Evolutionary conservation across 306 rosid genomes (phyloP).

Genomic region (Prunus salicina): DNA sequence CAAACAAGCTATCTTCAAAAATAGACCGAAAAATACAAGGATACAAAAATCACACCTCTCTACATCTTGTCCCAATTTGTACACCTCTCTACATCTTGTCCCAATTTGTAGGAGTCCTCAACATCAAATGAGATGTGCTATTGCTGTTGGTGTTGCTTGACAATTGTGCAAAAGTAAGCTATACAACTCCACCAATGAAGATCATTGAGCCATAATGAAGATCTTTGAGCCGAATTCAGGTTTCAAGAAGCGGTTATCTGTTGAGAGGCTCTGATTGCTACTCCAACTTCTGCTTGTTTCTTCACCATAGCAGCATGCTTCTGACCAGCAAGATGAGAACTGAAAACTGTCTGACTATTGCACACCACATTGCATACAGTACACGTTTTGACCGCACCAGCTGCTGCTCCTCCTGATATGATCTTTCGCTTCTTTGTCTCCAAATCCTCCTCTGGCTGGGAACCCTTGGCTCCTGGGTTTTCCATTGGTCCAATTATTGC

Average conservation of each 20-base stretch:
- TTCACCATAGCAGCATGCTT: conserved; percentile 55
- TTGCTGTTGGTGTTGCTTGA: conserved; percentile 34
- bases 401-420: conserved; percentile 44
- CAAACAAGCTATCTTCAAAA: not conserved
- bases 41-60: conserved; percentile 47
- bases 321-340: conserved; percentile 55
- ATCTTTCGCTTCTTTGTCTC: conserved; percentile 60
- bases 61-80: conserved; percentile 50
- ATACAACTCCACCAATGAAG: not conserved
- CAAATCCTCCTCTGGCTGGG: conserved; percentile 26
- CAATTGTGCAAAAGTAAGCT: conserved; percentile 36
- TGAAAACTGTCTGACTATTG: conserved; percentile 50
- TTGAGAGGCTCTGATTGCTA: conserved; percentile 5
- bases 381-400: conserved; percentile 39
- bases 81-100: conserved; percentile 66
- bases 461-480: conserved; percentile 31
- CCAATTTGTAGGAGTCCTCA: conserved; percentile 59
- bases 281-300: conserved; percentile 31
- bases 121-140: conserved; percentile 24
- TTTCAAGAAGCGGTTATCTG: not conserved
- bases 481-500: conserved; percentile 43
- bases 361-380: conserved; percentile 67
- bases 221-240: not conserved
- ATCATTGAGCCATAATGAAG: too few relatives aligned
- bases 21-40: not conserved